Evolutionary conservation across 1,284 basidiomycete species (phyloP), one percentile per base, ranked within the genome.

Genomic region (Ceratobasidium sp.): DNA sequence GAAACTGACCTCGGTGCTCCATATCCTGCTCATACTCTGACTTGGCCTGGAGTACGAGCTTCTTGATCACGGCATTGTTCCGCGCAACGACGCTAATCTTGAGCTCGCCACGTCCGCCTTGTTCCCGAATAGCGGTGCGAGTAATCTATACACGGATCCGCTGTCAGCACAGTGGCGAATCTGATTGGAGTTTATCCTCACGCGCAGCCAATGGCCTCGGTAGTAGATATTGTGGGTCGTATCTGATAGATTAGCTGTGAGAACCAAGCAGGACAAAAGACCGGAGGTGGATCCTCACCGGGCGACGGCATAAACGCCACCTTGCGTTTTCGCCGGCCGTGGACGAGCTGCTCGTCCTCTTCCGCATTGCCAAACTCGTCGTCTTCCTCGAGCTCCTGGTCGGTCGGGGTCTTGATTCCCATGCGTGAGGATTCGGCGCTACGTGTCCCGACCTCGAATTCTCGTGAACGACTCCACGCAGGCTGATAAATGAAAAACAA

Each of bases 221-320:
- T 92, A 93, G 83, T 91, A 93, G 73, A 93, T 92, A 18, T 91
- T 93, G 79, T 93, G 92, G 4, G 90, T 92, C 0, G 91, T 92
- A 79, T 93, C 92, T 76, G 72, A 60, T 60, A 26, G 34, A 45
- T 45, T 28, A 64, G 92, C 91, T 18, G 93, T 53, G 39, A 57
- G 60, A 48, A 32, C 18, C 23, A 9, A 26, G 30, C 26, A 21
- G 84, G 18, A 93, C 30, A 43, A 21, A 5, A 36, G n/a, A 34
- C 18, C 9, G 9, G 0, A 58, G 1, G 2, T 45, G 10, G 28
- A 23, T 28, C 81, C 87, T 77, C 80, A 92, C 92, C 91, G 59
- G 89, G 78, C 79, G 88, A 90, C 26, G 90, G 90, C 84, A 90
- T 85, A 79, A 92, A 92, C 69, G 89, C 85, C 55, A 92, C 88